Base-by-base conservation (phyloP, 441 rosid species). In the Pelargonium cotyledonis region DNA sequence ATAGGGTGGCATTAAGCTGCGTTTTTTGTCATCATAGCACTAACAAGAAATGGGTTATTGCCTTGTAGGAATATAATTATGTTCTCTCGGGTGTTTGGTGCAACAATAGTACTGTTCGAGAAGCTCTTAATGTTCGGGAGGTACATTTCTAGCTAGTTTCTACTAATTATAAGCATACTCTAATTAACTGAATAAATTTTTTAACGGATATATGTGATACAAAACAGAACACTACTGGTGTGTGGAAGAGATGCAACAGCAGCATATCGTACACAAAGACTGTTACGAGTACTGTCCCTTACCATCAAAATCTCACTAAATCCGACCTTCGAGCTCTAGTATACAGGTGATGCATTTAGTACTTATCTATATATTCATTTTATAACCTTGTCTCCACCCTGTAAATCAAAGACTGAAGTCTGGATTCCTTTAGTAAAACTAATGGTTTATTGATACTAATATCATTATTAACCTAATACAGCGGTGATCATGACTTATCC, bases 401-500 rank as follows among this genome's bases (percentile, higher is more conserved):
- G 0, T 21, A 21, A 21, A 21, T 21, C 23, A 21, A 21, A 21
- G 23, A 21, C 0, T 21, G 23, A 21, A 21, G 23, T 21, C 23
- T 21, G 23, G 23, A n/a, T n/a, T n/a, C n/a, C n/a, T n/a, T n/a
- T n/a, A n/a, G n/a, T n/a, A 26, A 26, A 29, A 29, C 35, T 29
- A 29, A 29, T 29, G 1, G 35, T 29, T 2, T 29, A 29, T 29
- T 29, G 35, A 29, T 1, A 29, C 35, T 29, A 29, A 29, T 29
- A 29, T 4, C 0, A 40, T 62, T 47, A 15, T 70, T 41, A 38
- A 60, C 63, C 44, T 61, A 46, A 15, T 15, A 47, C 73, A 77
- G 80, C 8, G 77, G 80, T 5, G 80, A 77, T 60, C 80, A 77
- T 26, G 77, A 77, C 63, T 16, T 77, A 55, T 70, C 75, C 8